Conservation (phyloP, 805 yeast species). For the Starmerella powellii region DNA sequence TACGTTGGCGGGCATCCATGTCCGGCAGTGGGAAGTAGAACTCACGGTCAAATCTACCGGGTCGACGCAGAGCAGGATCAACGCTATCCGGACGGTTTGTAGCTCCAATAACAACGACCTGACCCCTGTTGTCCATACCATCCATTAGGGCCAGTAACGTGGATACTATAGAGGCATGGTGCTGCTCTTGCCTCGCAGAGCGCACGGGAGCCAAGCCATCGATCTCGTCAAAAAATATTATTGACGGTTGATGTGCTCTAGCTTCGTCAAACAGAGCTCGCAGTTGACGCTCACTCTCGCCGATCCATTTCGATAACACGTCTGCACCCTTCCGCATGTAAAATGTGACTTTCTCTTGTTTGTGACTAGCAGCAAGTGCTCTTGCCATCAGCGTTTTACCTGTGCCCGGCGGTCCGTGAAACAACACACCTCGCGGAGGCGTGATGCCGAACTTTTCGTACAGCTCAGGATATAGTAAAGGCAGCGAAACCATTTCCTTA, state of each 20-base stretch:
- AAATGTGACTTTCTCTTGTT: slow-evolving; percentile 76
- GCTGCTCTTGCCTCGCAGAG: slow-evolving; percentile 94
- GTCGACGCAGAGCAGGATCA: slow-evolving; percentile 95
- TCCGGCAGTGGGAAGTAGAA: slow-evolving; percentile 93
- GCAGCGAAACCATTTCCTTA: slow-evolving; percentile 93
- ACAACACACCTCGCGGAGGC: slow-evolving; percentile 93
- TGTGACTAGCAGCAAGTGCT: slow-evolving; percentile 86
- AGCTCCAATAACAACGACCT: slow-evolving; percentile 95
- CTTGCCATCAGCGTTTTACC: slow-evolving; percentile 98
- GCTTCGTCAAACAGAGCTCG: slow-evolving; percentile 91
- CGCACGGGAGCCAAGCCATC: slow-evolving; percentile 98
- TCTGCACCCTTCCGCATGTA: slow-evolving; percentile 99
- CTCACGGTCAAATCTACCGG: slow-evolving; percentile 94
- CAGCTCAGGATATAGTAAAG: slow-evolving; percentile 83
- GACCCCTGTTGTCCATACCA: slow-evolving; percentile 98
- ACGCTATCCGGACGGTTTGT: slow-evolving; percentile 95
- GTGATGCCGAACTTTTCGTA: slow-evolving; percentile 81
- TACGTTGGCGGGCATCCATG: slow-evolving; percentile 60
- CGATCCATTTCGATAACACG: slow-evolving; percentile 95
- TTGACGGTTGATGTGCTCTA: slow-evolving; percentile 85
- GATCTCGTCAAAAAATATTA: slow-evolving; percentile 93
- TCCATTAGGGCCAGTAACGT: slow-evolving; percentile 94
- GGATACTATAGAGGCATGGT: slow-evolving; percentile 93
- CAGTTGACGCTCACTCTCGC: slow-evolving; percentile 94
- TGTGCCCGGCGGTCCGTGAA: slow-evolving; percentile 99